Base-by-base conservation (phyloP, 2,329 filamentous ascomycete genomes). In the Xylaria sp. region DNA sequence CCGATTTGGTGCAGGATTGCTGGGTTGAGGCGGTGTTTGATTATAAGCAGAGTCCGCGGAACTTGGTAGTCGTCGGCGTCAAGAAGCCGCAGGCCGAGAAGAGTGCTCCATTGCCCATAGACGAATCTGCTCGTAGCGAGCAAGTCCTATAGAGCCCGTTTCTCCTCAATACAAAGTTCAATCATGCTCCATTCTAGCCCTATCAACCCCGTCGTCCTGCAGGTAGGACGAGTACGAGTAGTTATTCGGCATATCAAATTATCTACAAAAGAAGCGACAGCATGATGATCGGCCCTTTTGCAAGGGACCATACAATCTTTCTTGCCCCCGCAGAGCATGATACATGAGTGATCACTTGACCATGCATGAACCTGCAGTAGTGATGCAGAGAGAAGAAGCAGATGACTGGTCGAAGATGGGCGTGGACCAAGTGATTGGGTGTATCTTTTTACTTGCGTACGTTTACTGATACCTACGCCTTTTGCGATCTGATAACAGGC, bases 11-110 rank as follows among this genome's bases (percentile, higher is more conserved):
- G 50, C 77, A 83, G 65, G 82, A 89, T 65, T 89, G 87, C 61
- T 99, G 94, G 94, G 92, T 96, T 4, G 91, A 97, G 77, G 81
- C 89, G 0, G 92, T 97, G 3, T 97, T 97, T 76, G 91, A 96
- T 66, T 97, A 96, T 73, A 78, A 76, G 44, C 76, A 89, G 71
- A 96, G 92, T 72, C 94, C 94, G 52, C 81, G 94, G 63, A 97
- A 99, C 74, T 74, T 97, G 69, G 93, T 96, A 1, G 89, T 99
- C 3, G 92, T 97, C 35, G 94, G 93, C 0, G 82, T 97, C 54
- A 97, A 96, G 77, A 84, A 82, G 44, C 61, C 62, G 23, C 57
- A 37, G 54, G 52, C 64, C 11, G 37, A 54, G 44, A 5, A 5
- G 19, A n/a, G 42, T 47, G 42, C 37, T 46, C 16, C 8, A n/a